These are phyloP conservation scores for Silene conica DNA, from an alignment of 148 eudicot species.

Conservation along the genomic window DNA sequence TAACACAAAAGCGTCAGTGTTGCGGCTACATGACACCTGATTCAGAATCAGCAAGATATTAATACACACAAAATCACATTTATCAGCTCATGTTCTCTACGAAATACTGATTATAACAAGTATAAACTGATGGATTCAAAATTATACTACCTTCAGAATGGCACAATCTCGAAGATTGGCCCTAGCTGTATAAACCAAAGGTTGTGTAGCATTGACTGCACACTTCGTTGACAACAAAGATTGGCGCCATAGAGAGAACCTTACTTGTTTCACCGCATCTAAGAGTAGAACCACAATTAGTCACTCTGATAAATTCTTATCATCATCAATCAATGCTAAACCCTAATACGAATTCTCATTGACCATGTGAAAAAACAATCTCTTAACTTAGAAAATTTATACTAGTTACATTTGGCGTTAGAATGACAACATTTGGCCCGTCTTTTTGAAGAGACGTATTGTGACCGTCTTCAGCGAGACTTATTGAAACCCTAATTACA, in stretches of 20 bases:
- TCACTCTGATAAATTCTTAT: not conserved
- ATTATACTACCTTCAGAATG: slow-evolving; percentile 37
- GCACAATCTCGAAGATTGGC: slow-evolving; percentile 27
- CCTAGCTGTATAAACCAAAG: slow-evolving; percentile 24
- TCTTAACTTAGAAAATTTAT: no score
- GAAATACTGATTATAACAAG: not conserved
- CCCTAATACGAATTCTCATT: no score
- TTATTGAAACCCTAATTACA: not conserved
- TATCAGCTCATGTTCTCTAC: not conserved
- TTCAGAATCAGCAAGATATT: slow-evolving; percentile 17
- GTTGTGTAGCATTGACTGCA: slow-evolving; percentile 21
- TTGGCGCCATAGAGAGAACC: slow-evolving; percentile 26
- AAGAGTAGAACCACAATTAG: not conserved
- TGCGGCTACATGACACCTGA: slow-evolving; percentile 56
- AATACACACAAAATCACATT: not conserved
- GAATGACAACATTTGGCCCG: no score
- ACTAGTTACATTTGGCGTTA: no score
- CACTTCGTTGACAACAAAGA: slow-evolving; percentile 27
- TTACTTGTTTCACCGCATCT: slow-evolving; percentile 29
- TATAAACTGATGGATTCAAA: slow-evolving; percentile 9
- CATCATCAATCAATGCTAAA: not conserved
- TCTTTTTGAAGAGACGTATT: no score
- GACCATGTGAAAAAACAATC: no score
- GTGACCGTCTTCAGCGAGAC: no score
- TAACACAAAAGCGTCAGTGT: slow-evolving; percentile 42